These are phyloP conservation scores for Coelastrella sp. DNA, from an alignment of 139 green algal genomes.

Conservation along the genomic window DNA sequence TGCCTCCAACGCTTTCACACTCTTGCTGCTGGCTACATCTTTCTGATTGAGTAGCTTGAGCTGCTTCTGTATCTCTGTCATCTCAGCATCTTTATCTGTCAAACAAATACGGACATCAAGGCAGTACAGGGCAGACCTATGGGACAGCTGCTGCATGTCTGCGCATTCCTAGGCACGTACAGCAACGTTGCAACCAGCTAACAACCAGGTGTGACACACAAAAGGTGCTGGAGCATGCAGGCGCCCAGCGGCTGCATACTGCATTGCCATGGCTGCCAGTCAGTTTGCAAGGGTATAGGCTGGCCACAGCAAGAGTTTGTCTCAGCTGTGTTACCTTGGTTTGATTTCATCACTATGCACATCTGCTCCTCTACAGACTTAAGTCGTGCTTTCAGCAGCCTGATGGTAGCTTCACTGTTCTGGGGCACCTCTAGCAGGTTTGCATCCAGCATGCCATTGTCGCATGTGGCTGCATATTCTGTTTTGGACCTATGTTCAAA, in stretches of 20 bases:
- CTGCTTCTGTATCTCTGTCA: conserved; percentile 3
- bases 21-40: conserved; percentile 32
- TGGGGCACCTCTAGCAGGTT: conserved; percentile 35
- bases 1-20: conserved; percentile 21
- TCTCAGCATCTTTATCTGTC: conserved; percentile 33
- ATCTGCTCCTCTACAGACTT: conserved; percentile 63
- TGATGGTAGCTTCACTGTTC: conserved; percentile 46
- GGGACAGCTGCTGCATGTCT: too few species aligned
- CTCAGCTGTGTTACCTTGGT: conserved; percentile 47
- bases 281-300: background rate
- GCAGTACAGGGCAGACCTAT: too few species aligned
- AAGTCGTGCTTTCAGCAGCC: conserved; percentile 70
- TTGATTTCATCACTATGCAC: conserved; percentile 9
- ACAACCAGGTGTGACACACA: too few species aligned
- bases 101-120: too few species aligned
- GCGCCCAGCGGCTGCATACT: too few species aligned
- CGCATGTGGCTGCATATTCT: background rate
- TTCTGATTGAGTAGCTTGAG: conserved; percentile 12
- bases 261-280: background rate
- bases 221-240: too few species aligned
- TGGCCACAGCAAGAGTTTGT: too few species aligned
- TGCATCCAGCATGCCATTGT: conserved; percentile 1
- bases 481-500: too few species aligned
- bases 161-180: too few species aligned
- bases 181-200: too few species aligned